Conservation (phyloP, 768 basidiomycete genomes). For the Kwoniella sp. region DNA sequence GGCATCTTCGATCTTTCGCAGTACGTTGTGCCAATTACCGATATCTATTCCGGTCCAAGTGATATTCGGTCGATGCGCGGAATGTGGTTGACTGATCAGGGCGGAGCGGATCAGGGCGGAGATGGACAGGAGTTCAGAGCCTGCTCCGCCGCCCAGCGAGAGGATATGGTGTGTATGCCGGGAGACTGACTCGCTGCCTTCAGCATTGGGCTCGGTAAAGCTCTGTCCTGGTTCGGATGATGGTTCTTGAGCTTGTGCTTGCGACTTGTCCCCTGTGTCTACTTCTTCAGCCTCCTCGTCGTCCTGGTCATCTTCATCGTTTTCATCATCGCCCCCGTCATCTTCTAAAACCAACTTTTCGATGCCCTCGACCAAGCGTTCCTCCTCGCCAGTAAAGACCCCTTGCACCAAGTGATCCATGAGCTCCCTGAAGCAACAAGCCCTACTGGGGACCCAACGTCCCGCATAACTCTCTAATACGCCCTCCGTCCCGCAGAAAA, state of each 20-base stretch:
- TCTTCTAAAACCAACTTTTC: not conserved
- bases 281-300: not conserved
- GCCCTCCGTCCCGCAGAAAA: constrained; percentile 38
- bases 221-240: not conserved
- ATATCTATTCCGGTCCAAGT: constrained; percentile 50
- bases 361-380: constrained; percentile 2
- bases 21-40: constrained; percentile 40
- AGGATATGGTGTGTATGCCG: constrained; percentile 31
- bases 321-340: constrained; percentile 25
- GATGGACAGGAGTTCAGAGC: constrained; percentile 50
- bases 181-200: not conserved
- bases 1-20: constrained; percentile 23
- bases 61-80: not conserved
- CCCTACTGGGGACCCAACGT: constrained; percentile 54
- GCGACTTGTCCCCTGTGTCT: not conserved
- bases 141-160: constrained; percentile 55
- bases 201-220: not conserved
- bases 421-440: constrained; percentile 51
- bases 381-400: constrained; percentile 10
- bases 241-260: not conserved
- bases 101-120: constrained; percentile 28
- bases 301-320: constrained; percentile 3
- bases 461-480: constrained; percentile 51
- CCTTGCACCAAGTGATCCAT: constrained; percentile 23
- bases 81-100: constrained; percentile 11